Evolutionary conservation across 805 yeast species (phyloP).

Genomic region (Yamadazyma sp.): DNA sequence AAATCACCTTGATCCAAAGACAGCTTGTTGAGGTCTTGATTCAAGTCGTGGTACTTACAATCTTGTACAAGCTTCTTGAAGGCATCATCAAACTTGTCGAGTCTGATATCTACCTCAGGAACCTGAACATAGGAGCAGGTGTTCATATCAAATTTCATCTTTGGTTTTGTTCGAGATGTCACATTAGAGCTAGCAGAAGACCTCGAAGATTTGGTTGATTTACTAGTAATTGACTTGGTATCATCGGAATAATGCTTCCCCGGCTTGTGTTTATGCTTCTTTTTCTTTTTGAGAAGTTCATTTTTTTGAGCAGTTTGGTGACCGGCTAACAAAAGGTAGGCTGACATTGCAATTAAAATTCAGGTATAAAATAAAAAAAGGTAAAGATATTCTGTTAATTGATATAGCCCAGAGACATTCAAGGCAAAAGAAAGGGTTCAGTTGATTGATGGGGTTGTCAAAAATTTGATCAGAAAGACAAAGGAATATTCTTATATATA

Average conservation of each 20-base stretch:
- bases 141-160: constrained; percentile 12
- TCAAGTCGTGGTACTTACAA: constrained; percentile 12
- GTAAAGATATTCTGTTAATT: too few relatives aligned
- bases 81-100: constrained; percentile 9
- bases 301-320: constrained; percentile 12
- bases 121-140: constrained; percentile 10
- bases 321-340: constrained; percentile 15
- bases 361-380: constrained; percentile 1
- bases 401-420: neutral
- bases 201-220: constrained; percentile 8
- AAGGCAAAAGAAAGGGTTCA: neutral
- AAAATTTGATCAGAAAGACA: neutral
- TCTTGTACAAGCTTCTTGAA: constrained; percentile 8
- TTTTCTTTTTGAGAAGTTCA: constrained; percentile 2
- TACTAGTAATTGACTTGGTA: constrained; percentile 11
- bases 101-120: constrained; percentile 6
- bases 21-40: constrained; percentile 13
- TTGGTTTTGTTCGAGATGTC: constrained; percentile 3
- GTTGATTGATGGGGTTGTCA: neutral
- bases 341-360: constrained; percentile 12
- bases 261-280: neutral
- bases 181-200: constrained; percentile 10
- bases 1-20: constrained; percentile 11
- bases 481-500: constrained; percentile 2
- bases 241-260: constrained; percentile 7